Conservation (phyloP, 208 protist species). For the Lotmaria passim region DNA sequence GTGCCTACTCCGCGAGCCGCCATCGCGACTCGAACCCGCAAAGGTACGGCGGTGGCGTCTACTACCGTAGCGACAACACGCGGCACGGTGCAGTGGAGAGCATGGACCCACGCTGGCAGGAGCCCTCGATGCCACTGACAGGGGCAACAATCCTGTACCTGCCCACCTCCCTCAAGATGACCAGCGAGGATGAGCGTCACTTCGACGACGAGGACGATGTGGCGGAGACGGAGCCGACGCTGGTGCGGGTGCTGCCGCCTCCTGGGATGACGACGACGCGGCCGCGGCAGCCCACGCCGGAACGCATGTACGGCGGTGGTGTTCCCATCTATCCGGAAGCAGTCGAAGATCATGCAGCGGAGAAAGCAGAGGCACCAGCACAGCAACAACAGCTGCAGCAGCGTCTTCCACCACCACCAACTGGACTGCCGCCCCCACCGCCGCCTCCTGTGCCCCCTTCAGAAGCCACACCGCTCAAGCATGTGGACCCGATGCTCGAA, state of each 20-base stretch:
- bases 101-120: constrained; percentile 26
- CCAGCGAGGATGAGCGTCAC: constrained; percentile 57
- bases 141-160: constrained; percentile 45
- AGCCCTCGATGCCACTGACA: constrained; percentile 33
- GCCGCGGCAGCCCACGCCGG: constrained; percentile 33
- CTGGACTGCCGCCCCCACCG: constrained; percentile 3
- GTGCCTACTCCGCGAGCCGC: constrained; percentile 28
- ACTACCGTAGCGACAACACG: constrained; percentile 67
- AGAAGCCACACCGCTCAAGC: constrained; percentile 18
- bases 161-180: constrained; percentile 46
- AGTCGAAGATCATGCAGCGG: neutral
- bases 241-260: constrained; percentile 31
- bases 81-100: constrained; percentile 21
- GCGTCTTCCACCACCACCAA: constrained; percentile 2
- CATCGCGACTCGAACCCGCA: constrained; percentile 17
- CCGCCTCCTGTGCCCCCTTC: constrained; percentile 8
- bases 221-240: constrained; percentile 39
- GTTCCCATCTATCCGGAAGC: constrained; percentile 17
- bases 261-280: constrained; percentile 12
- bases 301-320: constrained; percentile 51
- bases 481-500: constrained; percentile 16
- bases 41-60: constrained; percentile 42
- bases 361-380: neutral
- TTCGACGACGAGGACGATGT: constrained; percentile 69
- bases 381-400: neutral